A percentile compares a stretch with the other conserved stretches of the same genome.
Evolutionary conservation across 768 basidiomycete species (phyloP).

Genomic region (Cytidiella melzeri): DNA sequence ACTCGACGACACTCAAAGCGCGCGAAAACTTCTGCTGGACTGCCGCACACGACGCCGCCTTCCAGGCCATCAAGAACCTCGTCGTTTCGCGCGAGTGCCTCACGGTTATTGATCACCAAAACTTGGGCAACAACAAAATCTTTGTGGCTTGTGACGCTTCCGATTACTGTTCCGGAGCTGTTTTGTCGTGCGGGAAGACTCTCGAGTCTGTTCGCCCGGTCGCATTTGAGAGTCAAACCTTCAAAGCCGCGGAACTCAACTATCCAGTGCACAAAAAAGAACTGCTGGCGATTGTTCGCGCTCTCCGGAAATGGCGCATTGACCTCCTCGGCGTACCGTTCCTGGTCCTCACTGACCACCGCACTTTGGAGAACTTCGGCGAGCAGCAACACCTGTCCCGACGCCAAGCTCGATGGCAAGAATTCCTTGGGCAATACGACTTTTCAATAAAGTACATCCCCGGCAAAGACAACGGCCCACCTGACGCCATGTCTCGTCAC

Average conservation of each 20-base stretch:
- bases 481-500: slow-evolving; percentile 35
- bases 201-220: slow-evolving; percentile 25
- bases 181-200: slow-evolving; percentile 27
- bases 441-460: slow-evolving; percentile 30
- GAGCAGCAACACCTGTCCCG: slow-evolving; percentile 28
- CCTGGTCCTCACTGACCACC: slow-evolving; percentile 32
- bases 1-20: slow-evolving; percentile 20
- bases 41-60: slow-evolving; percentile 25
- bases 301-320: slow-evolving; percentile 20
- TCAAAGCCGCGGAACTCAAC: slow-evolving; percentile 27
- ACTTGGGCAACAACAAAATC: slow-evolving; percentile 25
- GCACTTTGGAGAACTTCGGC: slow-evolving; percentile 29
- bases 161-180: slow-evolving; percentile 24
- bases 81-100: slow-evolving; percentile 24
- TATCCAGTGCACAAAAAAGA: slow-evolving; percentile 37
- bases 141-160: slow-evolving; percentile 31
- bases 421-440: slow-evolving; percentile 34
- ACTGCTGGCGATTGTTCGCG: slow-evolving; percentile 30
- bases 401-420: slow-evolving; percentile 33
- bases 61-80: slow-evolving; percentile 30
- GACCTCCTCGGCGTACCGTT: slow-evolving; percentile 21
- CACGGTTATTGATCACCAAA: slow-evolving; percentile 27
- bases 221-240: slow-evolving; percentile 26
- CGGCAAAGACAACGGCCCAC: slow-evolving; percentile 32
- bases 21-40: slow-evolving; percentile 22